Evolutionary conservation across 2,329 filamentous ascomycete species (phyloP), one percentile per base, ranked within the genome.

Genomic region (Stachybotrys echinatus): DNA sequence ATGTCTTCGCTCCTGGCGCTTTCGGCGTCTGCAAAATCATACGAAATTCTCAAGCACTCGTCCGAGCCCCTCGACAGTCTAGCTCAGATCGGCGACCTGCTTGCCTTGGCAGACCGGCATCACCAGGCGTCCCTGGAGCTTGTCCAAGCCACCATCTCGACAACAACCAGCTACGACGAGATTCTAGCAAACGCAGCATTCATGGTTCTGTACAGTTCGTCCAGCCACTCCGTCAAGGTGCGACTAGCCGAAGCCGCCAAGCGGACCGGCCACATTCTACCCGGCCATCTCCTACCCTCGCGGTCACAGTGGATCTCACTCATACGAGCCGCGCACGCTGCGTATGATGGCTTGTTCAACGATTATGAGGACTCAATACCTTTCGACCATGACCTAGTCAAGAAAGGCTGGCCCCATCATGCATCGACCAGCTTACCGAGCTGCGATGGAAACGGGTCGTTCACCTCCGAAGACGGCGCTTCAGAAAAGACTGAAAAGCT

Each of bases 1-100:
- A 72, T 74, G 70, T 64, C 61, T 37, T 73, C 72, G 0, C 60
- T 74, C 5, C 57, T 75, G 1, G 69, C 72, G 2, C 56, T 75
- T 2, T 66, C 71, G 0, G 71, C 71, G 2, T 63, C 67, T 2
- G 70, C 70, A 52, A 68, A 69, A 52, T 70, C 64, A 12, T 61
- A 65, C n/a, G 66, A 70, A 20, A 55, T 67, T 10, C 49, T 67
- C 5, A 47, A 19, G 5, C 45, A 43, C 1, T 17, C 54, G 0
- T 0, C 6, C 2, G 7, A 43, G 4, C 48, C 42, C 1, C 4
- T 31, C 1, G 50, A 47, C 2, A 42, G 17, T 2, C 40, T 49
- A 4, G 22, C 22, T 1, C 53, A 58, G 6, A 45, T 64, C 2
- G 37, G 45, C 0, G 48, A 45, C 3, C 50, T 65, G 0, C 51